Evolutionary conservation across 2,329 filamentous ascomycete species (phyloP), one percentile per base, ranked within the genome.

Genomic region (Penicillium sp.): DNA sequence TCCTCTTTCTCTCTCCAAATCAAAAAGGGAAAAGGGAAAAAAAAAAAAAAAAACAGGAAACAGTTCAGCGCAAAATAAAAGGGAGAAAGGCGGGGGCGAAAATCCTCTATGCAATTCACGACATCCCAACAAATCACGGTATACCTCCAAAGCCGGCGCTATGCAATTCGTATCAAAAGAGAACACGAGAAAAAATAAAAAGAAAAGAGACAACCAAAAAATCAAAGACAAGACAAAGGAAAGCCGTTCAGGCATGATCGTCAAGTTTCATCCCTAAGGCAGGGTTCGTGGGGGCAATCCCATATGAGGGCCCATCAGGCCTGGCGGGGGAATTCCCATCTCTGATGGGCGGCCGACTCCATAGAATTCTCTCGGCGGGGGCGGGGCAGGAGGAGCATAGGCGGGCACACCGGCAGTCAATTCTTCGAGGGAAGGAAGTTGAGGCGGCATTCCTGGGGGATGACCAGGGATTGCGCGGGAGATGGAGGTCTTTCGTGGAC

Each of bases 341-440:
- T 71, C 66, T 34, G 73, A 55, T 11, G 70, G 66, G 58, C 67
- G 64, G 58, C 62, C 58, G 53, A 70, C 63, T 46, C 67, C 66
- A 63, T 75, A 72, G 43, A 62, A 65, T 51, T 75, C 71, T 62
- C 73, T 67, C 52, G 70, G 66, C 34, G 65, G 64, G 48, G 71
- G 70, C 21, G 71, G 71, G 34, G 58, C 62, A 45, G 56, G 56
- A 29, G 75, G 67, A 26, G 75, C 71, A 54, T 75, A 78, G 36
- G 76, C 77, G 40, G 77, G 76, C 31, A 79, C 74, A 9, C 77
- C 77, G 33, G 77, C 77, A 4, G 76, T 78, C 46, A 79, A 63
- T 55, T 79, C 77, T 62, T 78, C 74, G 21, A 79, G 69, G 3
- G 76, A 78, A 4, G 77, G 77, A 40, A 79, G 70, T 51, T 72